A percentile compares a stretch with the other conserved stretches of the same genome.
Conservation (phyloP, 768 basidiomycete species). For the Artomyces pyxidatus region DNA sequence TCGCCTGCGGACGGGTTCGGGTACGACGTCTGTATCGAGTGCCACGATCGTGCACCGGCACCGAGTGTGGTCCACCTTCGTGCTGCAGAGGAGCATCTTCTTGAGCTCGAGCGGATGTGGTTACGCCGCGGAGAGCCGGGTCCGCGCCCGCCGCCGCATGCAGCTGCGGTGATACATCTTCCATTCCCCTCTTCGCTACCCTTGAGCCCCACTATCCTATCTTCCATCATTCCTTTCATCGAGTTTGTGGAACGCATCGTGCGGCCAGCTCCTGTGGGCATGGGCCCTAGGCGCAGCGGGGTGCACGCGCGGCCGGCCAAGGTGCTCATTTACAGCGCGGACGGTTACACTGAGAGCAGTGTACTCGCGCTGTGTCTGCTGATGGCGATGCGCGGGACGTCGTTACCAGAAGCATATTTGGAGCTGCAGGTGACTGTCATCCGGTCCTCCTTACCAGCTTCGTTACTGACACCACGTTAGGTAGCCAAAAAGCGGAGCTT, state of each 20-base stretch:
- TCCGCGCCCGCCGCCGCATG: slow-evolving; percentile 60
- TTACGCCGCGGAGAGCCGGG: slow-evolving; percentile 29
- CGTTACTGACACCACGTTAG: background rate
- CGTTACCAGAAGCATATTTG: slow-evolving; percentile 85
- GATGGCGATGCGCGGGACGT: slow-evolving; percentile 63
- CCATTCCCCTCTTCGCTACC: slow-evolving; percentile 67
- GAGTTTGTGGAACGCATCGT: slow-evolving; percentile 62
- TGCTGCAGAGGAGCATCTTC: slow-evolving; percentile 70
- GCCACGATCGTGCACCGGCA: slow-evolving; percentile 73
- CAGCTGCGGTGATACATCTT: slow-evolving; percentile 63
- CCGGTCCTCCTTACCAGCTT: slow-evolving; percentile 14
- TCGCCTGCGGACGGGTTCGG: slow-evolving; percentile 49
- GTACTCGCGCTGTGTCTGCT: slow-evolving; percentile 80
- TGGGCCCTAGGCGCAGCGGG: background rate
- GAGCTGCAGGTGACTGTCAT: slow-evolving; percentile 55
- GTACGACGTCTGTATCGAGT: slow-evolving; percentile 84
- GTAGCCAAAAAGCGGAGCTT: slow-evolving; percentile 73
- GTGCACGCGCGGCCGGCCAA: slow-evolving; percentile 54
- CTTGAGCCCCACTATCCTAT: slow-evolving; percentile 44
- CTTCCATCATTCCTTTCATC: slow-evolving; percentile 53
- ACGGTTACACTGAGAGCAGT: slow-evolving; percentile 91
- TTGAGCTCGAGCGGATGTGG: slow-evolving; percentile 58
- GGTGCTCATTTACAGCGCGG: slow-evolving; percentile 72
- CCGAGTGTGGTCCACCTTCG: slow-evolving; percentile 58
- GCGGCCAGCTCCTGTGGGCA: slow-evolving; percentile 30